These are phyloP conservation scores for Bondarzewia mesenterica DNA, from an alignment of 1,284 basidiomycete genomes.

Conservation along the genomic window DNA sequence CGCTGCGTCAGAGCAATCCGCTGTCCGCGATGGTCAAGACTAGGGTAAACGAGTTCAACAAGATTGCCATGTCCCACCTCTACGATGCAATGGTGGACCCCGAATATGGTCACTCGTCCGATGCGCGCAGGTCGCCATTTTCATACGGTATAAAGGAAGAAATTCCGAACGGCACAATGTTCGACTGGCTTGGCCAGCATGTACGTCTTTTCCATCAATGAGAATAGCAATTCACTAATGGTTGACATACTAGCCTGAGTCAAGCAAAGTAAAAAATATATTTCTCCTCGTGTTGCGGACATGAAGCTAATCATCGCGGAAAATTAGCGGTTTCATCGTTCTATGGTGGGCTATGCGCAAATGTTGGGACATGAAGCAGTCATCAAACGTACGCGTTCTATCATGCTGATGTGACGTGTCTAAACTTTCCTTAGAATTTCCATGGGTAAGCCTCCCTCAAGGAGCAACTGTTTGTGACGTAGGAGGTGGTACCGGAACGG, in stretches of 20 bases:
- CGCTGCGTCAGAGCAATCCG: slow-evolving; percentile 10
- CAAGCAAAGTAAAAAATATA: not conserved
- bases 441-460: not conserved
- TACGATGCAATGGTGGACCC: slow-evolving; percentile 19
- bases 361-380: not conserved
- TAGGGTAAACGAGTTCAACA: slow-evolving; percentile 12
- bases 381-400: not conserved
- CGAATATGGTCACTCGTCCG: slow-evolving; percentile 14
- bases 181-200: slow-evolving; percentile 12
- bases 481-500: not conserved
- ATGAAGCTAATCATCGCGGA: too few relatives aligned
- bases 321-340: not conserved
- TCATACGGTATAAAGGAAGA: slow-evolving; percentile 5
- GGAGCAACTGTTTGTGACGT: not conserved
- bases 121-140: slow-evolving; percentile 15
- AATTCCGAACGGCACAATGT: slow-evolving; percentile 7
- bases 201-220: not conserved
- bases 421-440: not conserved
- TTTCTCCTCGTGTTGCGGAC: slow-evolving; percentile 1
- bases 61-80: slow-evolving; percentile 12
- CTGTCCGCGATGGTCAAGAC: not conserved
- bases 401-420: not conserved
- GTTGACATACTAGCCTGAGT: not conserved
- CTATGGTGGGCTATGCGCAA: not conserved
- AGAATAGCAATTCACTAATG: not conserved